Base-by-base conservation (phyloP, 306 rosid species). In the Quercus bicolor region DNA sequence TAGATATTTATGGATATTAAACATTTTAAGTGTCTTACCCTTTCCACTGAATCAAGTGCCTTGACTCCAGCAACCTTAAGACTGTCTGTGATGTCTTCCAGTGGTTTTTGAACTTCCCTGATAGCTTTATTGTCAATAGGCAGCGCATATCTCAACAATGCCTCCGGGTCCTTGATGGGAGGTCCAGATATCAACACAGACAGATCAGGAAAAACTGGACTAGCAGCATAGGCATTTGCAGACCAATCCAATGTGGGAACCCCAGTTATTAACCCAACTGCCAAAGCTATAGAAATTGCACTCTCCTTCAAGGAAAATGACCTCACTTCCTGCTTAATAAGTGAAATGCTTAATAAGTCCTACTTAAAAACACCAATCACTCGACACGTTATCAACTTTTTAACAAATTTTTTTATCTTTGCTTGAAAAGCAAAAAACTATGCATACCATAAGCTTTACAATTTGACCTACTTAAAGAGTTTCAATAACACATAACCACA, bases 131-230 rank as follows among this genome's bases (percentile, higher is more conserved):
- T 95, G 81, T 95, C 77, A 56, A 92, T 93, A 83, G 99, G 99
- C 74, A 95, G 90, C 45, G 94, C 97, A 80, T 95, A 87, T 83
- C 99, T 89, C 89, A 95, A 81, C 86, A 95, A 87, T 18, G 97
- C 96, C 56, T 92, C 98, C 0, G 99, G 99, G 75, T 95, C 98
- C 89, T 95, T 95, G 72, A 95, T 92, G 3, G 98, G 98, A 3
- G 98, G 98, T 59, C 98, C 98, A 2, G 98, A 91, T 68, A 95
- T 92, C 85, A 95, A 81, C 52, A 95, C 98, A 33, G 98, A 82
- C 61, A 92, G 75, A 70, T 92, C 96, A 51, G 98, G 82, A 78
- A 95, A 74, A 71, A 66, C 91, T 2, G 91, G 92, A 79, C 59
- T 83, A 84, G 92, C 90, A 12, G 91, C 98, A 54, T 79, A 56